Conservation (phyloP, 805 yeast species). For the Candida rishiriensis region DNA sequence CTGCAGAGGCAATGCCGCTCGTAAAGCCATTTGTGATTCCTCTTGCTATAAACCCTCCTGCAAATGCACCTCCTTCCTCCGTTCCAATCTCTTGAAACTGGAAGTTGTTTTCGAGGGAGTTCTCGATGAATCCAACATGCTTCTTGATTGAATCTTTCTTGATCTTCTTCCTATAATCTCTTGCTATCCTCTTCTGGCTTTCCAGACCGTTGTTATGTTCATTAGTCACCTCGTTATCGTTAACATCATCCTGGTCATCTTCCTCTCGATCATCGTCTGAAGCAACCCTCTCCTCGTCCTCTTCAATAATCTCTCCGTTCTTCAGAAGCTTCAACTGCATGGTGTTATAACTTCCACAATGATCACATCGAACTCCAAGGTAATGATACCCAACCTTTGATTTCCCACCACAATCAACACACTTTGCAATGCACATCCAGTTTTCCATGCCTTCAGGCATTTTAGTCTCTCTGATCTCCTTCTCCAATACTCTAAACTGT, state of each 20-base stretch:
- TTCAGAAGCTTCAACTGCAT: constrained; percentile 65
- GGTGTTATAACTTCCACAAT: constrained; percentile 85
- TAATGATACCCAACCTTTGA: constrained; percentile 74
- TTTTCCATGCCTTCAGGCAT: constrained; percentile 74
- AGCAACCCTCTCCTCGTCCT: no score
- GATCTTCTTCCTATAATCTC: constrained; percentile 1
- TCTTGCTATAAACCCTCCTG: not conserved
- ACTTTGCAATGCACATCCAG: constrained; percentile 73
- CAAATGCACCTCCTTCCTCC: not conserved
- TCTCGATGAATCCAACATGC: constrained; percentile 14
- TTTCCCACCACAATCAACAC: constrained; percentile 87
- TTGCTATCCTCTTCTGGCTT: not conserved
- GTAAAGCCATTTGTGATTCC: not conserved
- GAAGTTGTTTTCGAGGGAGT: constrained; percentile 30
- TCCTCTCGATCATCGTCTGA: no score
- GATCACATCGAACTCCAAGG: constrained; percentile 81
- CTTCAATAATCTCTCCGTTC: constrained; percentile 3
- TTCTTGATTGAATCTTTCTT: not conserved
- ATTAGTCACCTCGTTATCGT: constrained; percentile 19
- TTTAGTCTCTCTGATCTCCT: constrained; percentile 70
- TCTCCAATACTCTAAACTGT: constrained; percentile 80
- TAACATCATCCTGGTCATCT: constrained; percentile 38
- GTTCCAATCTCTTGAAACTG: constrained; percentile 25
- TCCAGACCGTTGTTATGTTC: constrained; percentile 3
- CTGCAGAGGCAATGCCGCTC: not conserved